Conservation (phyloP, 805 yeast species). For the Yarrowia alimentaria region DNA sequence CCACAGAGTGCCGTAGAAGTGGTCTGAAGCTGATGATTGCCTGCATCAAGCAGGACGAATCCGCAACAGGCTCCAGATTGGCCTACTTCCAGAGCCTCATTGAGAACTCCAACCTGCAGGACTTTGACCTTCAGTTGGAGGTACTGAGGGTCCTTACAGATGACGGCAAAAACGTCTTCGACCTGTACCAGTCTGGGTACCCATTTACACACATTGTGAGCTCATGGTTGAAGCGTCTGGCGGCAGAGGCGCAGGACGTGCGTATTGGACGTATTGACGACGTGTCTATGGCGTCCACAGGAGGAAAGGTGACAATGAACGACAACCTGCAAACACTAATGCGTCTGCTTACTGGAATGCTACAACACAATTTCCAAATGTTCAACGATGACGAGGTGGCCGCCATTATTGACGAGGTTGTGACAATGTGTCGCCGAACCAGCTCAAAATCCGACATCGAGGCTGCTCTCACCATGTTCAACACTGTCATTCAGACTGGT, state of each 20-base stretch:
- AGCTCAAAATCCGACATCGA: constrained; percentile 42
- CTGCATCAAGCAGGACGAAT: constrained; percentile 57
- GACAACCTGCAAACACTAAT: constrained; percentile 40
- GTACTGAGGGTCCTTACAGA: constrained; percentile 51
- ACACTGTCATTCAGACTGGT: constrained; percentile 48
- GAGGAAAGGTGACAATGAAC: constrained; percentile 37
- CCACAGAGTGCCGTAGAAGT: constrained; percentile 45
- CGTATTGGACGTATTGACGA: constrained; percentile 36
- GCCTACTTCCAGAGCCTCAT: constrained; percentile 62
- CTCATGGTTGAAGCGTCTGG: constrained; percentile 41
- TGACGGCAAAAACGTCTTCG: constrained; percentile 53
- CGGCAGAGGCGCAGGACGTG: constrained; percentile 37
- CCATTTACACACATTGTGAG: constrained; percentile 44
- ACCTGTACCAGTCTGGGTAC: constrained; percentile 48
- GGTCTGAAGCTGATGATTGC: constrained; percentile 53
- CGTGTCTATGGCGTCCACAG: constrained; percentile 32
- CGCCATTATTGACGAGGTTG: constrained; percentile 40
- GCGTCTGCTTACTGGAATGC: constrained; percentile 45
- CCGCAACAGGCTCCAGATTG: constrained; percentile 49
- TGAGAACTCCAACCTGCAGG: constrained; percentile 50
- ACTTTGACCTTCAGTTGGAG: constrained; percentile 50
- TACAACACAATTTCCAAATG: constrained; percentile 49
- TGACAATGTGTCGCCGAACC: constrained; percentile 45
- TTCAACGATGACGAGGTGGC: constrained; percentile 46
- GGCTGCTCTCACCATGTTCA: constrained; percentile 46